These are phyloP conservation scores for Flaveria brownii DNA, from an alignment of 129 eudicot species.

Conservation along the genomic window DNA sequence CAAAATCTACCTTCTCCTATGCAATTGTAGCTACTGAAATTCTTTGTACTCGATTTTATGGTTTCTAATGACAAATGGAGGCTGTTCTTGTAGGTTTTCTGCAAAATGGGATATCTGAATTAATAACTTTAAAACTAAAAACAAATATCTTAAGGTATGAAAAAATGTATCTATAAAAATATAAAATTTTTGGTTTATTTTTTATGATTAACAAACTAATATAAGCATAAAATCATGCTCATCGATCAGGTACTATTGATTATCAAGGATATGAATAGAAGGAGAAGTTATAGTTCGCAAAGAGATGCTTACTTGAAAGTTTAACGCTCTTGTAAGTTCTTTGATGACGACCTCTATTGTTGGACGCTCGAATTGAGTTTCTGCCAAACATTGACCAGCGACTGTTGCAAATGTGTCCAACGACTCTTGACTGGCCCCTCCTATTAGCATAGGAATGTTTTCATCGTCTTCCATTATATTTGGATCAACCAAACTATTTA, in stretches of 20 bases:
- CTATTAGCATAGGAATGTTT: not conserved
- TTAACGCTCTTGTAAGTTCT: not conserved
- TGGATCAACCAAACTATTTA: not conserved
- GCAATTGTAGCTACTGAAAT: not conserved
- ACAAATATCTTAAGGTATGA: too few relatives aligned
- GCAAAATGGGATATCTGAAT: not conserved
- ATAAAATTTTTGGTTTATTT: too few relatives aligned
- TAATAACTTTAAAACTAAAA: not conserved
- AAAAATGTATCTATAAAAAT: too few relatives aligned
- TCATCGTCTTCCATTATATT: not conserved
- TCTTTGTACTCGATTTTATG: not conserved
- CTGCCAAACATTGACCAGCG: not conserved
- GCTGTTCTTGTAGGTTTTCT: not conserved
- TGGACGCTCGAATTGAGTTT: conserved; percentile 8
- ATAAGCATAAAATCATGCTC: too few relatives aligned
- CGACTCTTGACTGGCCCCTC: not conserved
- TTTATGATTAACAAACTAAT: too few relatives aligned
- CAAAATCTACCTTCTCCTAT: conserved; percentile 1
- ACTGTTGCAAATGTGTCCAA: not conserved
- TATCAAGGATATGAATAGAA: not conserved
- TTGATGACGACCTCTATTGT: not conserved
- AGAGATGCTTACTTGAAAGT: not conserved
- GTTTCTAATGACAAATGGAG: not conserved
- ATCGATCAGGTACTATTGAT: too few relatives aligned
- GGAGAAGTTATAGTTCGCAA: not conserved